These are phyloP conservation scores for Ploettnerulaceae sp. DNA, from an alignment of 2,329 filamentous ascomycete species.

Conservation along the genomic window DNA sequence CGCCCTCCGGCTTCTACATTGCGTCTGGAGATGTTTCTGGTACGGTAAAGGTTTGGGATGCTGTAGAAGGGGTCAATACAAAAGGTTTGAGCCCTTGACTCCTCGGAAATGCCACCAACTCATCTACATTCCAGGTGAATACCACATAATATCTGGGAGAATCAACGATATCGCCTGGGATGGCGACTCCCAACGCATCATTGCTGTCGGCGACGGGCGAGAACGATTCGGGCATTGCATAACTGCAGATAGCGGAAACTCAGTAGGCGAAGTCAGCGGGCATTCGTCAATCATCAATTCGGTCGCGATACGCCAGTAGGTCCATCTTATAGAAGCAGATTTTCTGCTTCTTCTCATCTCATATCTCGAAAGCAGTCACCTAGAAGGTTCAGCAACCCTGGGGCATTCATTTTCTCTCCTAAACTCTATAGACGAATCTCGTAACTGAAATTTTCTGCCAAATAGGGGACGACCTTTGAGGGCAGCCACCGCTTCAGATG, in stretches of 20 bases:
- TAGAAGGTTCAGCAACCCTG: no score
- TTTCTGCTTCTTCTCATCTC: no score
- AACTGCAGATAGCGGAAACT: conserved; percentile 92
- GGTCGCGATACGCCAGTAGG: conserved; percentile 83
- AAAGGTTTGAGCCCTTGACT: conserved; percentile 43
- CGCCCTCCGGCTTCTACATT: conserved; percentile 90
- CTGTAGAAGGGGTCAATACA: conserved; percentile 75
- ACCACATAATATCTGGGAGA: conserved; percentile 86
- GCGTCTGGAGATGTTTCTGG: conserved; percentile 87
- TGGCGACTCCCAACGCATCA: conserved; percentile 91
- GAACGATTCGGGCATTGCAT: conserved; percentile 93
- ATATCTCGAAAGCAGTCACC: no score
- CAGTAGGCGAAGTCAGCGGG: conserved; percentile 87
- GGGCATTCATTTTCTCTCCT: no score
- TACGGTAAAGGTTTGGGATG: conserved; percentile 87
- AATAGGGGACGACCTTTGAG: conserved; percentile 87
- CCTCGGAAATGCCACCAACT: not conserved
- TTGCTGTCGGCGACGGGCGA: conserved; percentile 91
- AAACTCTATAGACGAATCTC: no score
- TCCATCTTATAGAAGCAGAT: no score
- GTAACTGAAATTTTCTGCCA: no score
- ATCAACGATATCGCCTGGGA: conserved; percentile 98
- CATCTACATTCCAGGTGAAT: conserved; percentile 57
- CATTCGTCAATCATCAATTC: conserved; percentile 89
- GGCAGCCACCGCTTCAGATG: conserved; percentile 86